Percentiles rank a stretch among this genome's conserved stretches.
Evolutionary conservation across 495 filamentous ascomycete species (phyloP).

Genomic region (Aspergillus bridgeri): DNA sequence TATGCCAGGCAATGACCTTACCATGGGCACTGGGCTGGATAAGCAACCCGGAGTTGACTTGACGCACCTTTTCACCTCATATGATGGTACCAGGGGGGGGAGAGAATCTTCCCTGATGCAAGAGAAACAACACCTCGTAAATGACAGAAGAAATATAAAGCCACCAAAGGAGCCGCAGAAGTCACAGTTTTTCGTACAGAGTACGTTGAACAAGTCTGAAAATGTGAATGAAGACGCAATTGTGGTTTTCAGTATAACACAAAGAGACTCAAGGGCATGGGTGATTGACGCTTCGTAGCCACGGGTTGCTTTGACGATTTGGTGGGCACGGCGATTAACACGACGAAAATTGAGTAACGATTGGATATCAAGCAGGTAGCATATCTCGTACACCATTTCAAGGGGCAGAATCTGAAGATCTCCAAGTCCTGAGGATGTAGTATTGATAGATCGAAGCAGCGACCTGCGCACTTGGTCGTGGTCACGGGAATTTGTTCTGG

Average conservation of each 20-base stretch:
- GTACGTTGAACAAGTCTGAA: constrained; percentile 12
- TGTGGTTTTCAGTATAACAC: constrained; percentile 11
- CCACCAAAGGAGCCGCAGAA: constrained; percentile 16
- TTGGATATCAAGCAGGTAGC: constrained; percentile 15
- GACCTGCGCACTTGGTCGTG: constrained; percentile 10
- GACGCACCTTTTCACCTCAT: constrained; percentile 3
- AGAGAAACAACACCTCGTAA: constrained; percentile 15
- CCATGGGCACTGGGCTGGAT: constrained; percentile 4
- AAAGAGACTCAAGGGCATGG: constrained; percentile 14
- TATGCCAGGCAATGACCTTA: constrained; percentile 10
- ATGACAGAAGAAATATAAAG: constrained; percentile 16
- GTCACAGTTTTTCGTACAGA: constrained; percentile 14
- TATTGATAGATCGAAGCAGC: constrained; percentile 5
- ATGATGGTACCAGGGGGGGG: constrained; percentile 2
- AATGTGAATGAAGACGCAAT: constrained; percentile 14
- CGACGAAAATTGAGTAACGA: constrained; percentile 11
- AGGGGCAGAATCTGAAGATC: constrained; percentile 6
- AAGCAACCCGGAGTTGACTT: neutral
- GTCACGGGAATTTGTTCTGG: constrained; percentile 3
- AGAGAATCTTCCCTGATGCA: constrained; percentile 13
- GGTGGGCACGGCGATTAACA: constrained; percentile 16
- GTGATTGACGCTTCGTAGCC: constrained; percentile 10
- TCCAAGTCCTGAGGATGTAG: constrained; percentile 8
- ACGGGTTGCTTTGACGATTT: constrained; percentile 10
- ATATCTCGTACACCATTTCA: constrained; percentile 11